These are phyloP conservation scores for Flaveria floridana DNA, from an alignment of 140 eudicot species.

Conservation along the genomic window DNA sequence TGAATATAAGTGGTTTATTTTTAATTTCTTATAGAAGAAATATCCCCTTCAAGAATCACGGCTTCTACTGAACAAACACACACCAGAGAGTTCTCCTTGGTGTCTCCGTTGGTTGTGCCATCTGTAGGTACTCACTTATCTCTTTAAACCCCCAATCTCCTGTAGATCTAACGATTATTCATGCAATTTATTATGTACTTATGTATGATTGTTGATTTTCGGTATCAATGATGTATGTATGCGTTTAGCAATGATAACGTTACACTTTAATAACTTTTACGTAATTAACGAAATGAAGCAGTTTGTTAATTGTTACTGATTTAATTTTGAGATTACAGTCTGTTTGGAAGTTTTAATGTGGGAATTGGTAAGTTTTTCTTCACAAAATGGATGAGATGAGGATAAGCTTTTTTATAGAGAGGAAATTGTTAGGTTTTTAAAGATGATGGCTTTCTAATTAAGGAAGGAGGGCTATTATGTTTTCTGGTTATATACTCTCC, in stretches of 20 bases:
- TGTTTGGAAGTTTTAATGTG: background rate
- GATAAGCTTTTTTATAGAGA: too few species aligned
- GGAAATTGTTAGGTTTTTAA: background rate
- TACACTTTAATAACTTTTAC: background rate
- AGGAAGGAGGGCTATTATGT: background rate
- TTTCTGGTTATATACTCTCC: too few species aligned
- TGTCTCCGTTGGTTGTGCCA: slow-evolving; percentile 33
- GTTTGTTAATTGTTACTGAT: background rate
- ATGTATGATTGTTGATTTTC: background rate
- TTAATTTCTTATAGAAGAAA: too few species aligned
- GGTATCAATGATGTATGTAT: background rate
- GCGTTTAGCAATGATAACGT: background rate
- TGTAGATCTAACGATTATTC: slow-evolving; percentile 19
- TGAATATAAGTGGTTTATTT: too few species aligned
- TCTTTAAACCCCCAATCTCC: background rate
- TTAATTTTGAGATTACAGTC: background rate
- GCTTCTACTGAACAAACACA: background rate
- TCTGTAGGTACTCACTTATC: slow-evolving; percentile 33
- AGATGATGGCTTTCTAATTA: background rate
- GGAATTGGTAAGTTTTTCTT: slow-evolving; percentile 1
- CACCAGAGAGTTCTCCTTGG: slow-evolving; percentile 25
- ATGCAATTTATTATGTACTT: background rate
- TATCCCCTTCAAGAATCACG: too few species aligned
- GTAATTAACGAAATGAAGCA: slow-evolving; percentile 9
- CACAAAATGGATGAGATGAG: background rate